Evolutionary conservation across 768 basidiomycete species (phyloP).

Genomic region (Wakefieldia striispora): DNA sequence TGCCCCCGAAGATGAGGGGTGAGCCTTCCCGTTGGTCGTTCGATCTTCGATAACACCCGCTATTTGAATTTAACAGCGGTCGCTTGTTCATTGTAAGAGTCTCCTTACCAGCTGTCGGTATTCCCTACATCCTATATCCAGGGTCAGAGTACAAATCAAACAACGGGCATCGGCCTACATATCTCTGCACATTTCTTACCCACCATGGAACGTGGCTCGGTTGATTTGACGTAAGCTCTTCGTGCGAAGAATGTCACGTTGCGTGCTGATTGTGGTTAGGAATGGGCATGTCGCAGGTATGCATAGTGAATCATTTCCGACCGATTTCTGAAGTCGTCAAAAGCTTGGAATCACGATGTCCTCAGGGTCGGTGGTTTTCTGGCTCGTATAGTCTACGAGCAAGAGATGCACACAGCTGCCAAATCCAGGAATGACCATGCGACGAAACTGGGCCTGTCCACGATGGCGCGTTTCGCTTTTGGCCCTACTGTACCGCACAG

Average conservation of each 20-base stretch:
- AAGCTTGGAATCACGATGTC: constrained; percentile 90
- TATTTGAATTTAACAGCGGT: constrained; percentile 1
- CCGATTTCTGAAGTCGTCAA: neutral
- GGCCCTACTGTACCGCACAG: constrained; percentile 27
- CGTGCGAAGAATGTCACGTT: neutral
- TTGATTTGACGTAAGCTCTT: constrained; percentile 72
- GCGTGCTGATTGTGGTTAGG: constrained; percentile 35
- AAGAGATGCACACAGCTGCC: constrained; percentile 50
- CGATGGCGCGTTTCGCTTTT: constrained; percentile 83
- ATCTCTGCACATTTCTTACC: constrained; percentile 85
- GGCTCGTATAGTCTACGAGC: constrained; percentile 79
- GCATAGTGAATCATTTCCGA: constrained; percentile 14
- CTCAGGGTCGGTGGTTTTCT: constrained; percentile 81
- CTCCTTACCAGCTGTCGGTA: neutral
- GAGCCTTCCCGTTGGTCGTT: neutral
- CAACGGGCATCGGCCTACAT: constrained; percentile 70
- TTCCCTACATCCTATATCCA: constrained; percentile 22
- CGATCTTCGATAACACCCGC: neutral
- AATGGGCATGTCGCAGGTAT: constrained; percentile 81
- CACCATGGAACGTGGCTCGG: constrained; percentile 91
- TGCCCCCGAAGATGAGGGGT: constrained; percentile 3
- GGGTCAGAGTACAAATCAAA: constrained; percentile 89
- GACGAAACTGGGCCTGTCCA: constrained; percentile 51
- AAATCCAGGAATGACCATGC: neutral
- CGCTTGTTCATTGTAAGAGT: constrained; percentile 74